Conservation (phyloP, 2,329 filamentous ascomycete species). For the Epicoccum sorghinum region DNA sequence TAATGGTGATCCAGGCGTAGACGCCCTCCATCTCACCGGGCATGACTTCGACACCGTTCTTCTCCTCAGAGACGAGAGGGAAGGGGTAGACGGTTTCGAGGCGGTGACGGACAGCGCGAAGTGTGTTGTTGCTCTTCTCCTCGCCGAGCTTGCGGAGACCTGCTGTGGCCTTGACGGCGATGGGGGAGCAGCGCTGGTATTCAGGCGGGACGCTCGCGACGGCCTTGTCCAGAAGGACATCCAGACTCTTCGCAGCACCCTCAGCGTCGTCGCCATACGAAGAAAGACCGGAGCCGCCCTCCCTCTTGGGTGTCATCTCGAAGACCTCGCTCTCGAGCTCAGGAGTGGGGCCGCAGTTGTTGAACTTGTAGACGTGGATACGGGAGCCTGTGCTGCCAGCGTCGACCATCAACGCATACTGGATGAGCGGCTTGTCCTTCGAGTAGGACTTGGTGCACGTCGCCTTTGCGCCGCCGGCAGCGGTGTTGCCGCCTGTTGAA, state of each 20-base stretch:
- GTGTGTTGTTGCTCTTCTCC: slow-evolving; percentile 80
- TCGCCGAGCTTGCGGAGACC: slow-evolving; percentile 85
- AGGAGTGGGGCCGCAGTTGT: slow-evolving; percentile 95
- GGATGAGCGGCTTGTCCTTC: slow-evolving; percentile 88
- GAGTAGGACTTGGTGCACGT: slow-evolving; percentile 85
- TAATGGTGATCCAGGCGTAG: slow-evolving; percentile 98
- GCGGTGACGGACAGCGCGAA: slow-evolving; percentile 81
- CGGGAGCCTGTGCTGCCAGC: slow-evolving; percentile 96
- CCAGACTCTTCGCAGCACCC: slow-evolving; percentile 86
- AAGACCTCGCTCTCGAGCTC: slow-evolving; percentile 93
- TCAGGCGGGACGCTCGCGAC: slow-evolving; percentile 83
- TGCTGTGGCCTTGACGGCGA: slow-evolving; percentile 98
- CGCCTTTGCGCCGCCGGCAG: slow-evolving; percentile 65
- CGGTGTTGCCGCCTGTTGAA: slow-evolving; percentile 49
- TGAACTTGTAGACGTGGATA: slow-evolving; percentile 99
- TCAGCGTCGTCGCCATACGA: slow-evolving; percentile 86
- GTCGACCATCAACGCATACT: slow-evolving; percentile 99
- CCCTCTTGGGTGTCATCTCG: slow-evolving; percentile 86
- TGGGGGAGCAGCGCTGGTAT: slow-evolving; percentile 87
- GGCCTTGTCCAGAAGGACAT: slow-evolving; percentile 84
- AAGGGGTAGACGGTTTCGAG: slow-evolving; percentile 92
- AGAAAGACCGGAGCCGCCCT: slow-evolving; percentile 80
- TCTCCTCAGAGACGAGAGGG: slow-evolving; percentile 84
- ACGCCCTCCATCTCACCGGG: slow-evolving; percentile 96
- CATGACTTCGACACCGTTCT: slow-evolving; percentile 94